Evolutionary conservation across 345 rosid species (phyloP).

Genomic region (Brassica carinata): DNA sequence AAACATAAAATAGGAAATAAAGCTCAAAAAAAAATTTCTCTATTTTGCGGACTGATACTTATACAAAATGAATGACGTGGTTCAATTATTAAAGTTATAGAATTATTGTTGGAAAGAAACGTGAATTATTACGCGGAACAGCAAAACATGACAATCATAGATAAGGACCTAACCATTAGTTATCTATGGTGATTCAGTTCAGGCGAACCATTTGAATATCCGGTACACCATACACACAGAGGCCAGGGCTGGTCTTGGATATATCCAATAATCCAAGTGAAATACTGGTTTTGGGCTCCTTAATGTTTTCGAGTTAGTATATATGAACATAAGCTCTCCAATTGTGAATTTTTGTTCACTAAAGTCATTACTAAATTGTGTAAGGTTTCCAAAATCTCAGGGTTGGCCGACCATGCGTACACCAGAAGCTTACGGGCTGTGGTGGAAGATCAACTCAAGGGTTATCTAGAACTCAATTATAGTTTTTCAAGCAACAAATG

Average conservation of each 20-base stretch:
- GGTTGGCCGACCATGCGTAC: neutral
- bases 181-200: neutral
- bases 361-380: no score
- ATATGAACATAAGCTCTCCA: no score
- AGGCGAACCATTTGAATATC: neutral
- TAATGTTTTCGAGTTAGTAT: no score
- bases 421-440: neutral
- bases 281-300: neutral
- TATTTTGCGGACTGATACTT: neutral
- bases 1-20: neutral
- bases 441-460: neutral
- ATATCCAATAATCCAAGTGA: no score
- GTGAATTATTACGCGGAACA: conserved; percentile 9
- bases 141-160: neutral
- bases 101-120: conserved; percentile 3
- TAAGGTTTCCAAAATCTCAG: no score
- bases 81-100: conserved; percentile 15
- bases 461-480: neutral
- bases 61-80: neutral
- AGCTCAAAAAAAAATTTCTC: neutral
- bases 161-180: neutral
- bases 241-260: neutral
- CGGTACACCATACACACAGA: neutral
- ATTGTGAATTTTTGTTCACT: no score
- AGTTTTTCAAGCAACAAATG: neutral